Percentiles rank a stretch among this genome's conserved stretches.
These are phyloP conservation scores for Xylaria venustula DNA, from an alignment of 495 filamentous ascomycete species.

Conservation along the genomic window DNA sequence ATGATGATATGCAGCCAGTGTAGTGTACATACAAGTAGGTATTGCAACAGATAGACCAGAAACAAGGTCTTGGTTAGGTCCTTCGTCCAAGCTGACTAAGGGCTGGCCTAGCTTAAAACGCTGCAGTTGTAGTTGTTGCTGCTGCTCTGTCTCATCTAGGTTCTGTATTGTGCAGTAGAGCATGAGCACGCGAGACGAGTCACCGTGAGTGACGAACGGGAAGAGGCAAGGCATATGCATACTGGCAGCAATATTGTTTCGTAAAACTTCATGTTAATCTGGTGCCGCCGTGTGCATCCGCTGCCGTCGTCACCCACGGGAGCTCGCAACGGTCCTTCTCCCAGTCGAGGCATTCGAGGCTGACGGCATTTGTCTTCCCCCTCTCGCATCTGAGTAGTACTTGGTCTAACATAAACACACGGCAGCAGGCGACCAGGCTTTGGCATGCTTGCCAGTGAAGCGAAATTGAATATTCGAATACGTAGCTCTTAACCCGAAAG, in stretches of 20 bases:
- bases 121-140: not conserved
- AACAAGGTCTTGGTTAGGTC: not conserved
- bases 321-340: constrained; percentile 3
- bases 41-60: too few relatives aligned
- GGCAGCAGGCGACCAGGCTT: not conserved
- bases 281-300: not conserved
- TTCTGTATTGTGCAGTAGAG: not conserved
- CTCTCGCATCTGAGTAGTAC: not conserved
- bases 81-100: not conserved
- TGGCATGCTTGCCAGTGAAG: not conserved
- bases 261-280: not conserved
- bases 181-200: not conserved
- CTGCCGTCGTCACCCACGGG: not conserved
- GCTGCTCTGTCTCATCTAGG: not conserved
- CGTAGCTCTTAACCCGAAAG: not conserved
- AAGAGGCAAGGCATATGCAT: too few relatives aligned
- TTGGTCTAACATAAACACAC: not conserved
- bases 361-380: constrained; percentile 1
- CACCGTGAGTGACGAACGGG: too few relatives aligned
- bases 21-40: too few relatives aligned
- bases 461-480: not conserved
- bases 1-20: too few relatives aligned
- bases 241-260: not conserved
- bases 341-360: constrained; percentile 7
- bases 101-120: not conserved